Base-by-base conservation (phyloP, 345 rosid genomes). In the Eucalyptus tenuipes region DNA sequence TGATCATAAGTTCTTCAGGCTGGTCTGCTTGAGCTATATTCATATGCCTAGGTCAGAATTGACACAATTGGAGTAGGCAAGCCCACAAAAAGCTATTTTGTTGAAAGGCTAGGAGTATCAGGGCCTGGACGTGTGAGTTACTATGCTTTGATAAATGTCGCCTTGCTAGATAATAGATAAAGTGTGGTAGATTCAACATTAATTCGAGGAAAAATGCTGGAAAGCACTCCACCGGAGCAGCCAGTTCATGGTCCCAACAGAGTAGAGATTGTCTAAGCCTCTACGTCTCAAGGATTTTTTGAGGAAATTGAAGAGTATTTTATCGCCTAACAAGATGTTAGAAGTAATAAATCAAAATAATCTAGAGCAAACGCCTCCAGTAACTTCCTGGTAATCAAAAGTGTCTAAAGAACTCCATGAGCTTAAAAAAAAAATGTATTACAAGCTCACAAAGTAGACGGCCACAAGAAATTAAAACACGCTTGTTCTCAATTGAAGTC, bases 341-440 rank as follows among this genome's bases (percentile, higher is more conserved):
- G 84, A 12, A 75, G 82, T 40, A 37, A 20, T 40, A 20, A 75
- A 75, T 75, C 2, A 33, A 71, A 64, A 33, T 8, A 33, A 68
- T 33, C 8, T 75, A 37, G 13, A 40, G 47, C 84, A 40, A 75
- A 40, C 24, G 29, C 27, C 84, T 75, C 84, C 84, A 75, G 24
- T 40, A 40, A 25, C 84, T 40, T 75, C 84, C 84, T 75, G 15
- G 0, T 75, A 75, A 44, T 75, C 29, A 37, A 75, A 75, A 40
- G 29, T 20, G 47, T 75, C 84, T 20, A 20, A 64, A 20, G 47
- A 20, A 75, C 47, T 75, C 84, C 84, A 10, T 75, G 22, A 40
- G 29, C 10, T 40, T 20, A 25, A 7, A 7, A 2, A 5, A 71
- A 75, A 5, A 40, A 20, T 11, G 7, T 75, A 40, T 40, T 0